A percentile compares a stretch with the other conserved stretches of the same genome.
These are phyloP conservation scores for Pseudocercospora vitis DNA, from an alignment of 2,329 filamentous ascomycete genomes.

Conservation along the genomic window DNA sequence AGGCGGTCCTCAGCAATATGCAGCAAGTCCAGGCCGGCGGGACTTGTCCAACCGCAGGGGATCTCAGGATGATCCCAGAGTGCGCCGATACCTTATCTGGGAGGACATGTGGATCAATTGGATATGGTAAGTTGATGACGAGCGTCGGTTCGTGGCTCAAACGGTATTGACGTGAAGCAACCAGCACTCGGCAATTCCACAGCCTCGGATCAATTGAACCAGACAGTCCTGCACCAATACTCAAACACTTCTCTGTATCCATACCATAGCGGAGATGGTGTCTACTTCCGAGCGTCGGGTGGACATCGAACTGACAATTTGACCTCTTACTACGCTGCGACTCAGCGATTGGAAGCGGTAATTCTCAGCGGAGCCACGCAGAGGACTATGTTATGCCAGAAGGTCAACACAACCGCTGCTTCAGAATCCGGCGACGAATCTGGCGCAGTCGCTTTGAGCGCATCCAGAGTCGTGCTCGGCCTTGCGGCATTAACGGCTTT, in stretches of 20 bases:
- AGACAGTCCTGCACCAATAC: conserved; percentile 2
- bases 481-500: neutral
- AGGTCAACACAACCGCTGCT: conserved; percentile 11
- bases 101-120: neutral
- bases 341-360: conserved; percentile 5
- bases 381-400: conserved; percentile 7
- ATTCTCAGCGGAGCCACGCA: conserved; percentile 1
- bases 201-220: neutral
- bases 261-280: conserved; percentile 4
- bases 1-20: neutral
- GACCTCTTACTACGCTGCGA: conserved; percentile 1
- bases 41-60: neutral
- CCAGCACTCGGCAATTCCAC: neutral
- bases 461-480: neutral
- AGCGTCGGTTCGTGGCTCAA: neutral
- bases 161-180: neutral
- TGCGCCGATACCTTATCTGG: conserved; percentile 3
- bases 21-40: neutral
- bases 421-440: neutral
- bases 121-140: neutral
- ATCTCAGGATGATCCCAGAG: neutral
- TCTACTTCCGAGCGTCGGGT: conserved; percentile 2
- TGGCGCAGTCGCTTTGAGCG: neutral
- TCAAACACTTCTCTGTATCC: neutral
- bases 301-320: conserved; percentile 6